These are phyloP conservation scores for Colletotrichum zoysiae DNA, from an alignment of 2,329 filamentous ascomycete species.

Conservation along the genomic window DNA sequence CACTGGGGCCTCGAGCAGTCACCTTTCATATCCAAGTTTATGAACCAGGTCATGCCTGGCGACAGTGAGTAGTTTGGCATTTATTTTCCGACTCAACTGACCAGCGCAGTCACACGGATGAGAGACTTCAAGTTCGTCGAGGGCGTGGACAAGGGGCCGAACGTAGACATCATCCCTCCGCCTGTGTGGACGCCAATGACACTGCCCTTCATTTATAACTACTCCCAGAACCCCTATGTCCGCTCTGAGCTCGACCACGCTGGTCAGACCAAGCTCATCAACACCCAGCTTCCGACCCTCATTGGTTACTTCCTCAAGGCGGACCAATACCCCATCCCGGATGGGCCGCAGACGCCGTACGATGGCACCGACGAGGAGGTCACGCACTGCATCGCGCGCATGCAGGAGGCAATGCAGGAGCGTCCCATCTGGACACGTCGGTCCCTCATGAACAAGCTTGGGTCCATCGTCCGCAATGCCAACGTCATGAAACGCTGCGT, in stretches of 20 bases:
- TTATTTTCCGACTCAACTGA: conserved; percentile 58
- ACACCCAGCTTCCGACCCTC: conserved; percentile 70
- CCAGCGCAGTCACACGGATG: conserved; percentile 53
- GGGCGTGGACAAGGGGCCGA: conserved; percentile 64
- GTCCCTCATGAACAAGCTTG: conserved; percentile 80
- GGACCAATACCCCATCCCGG: conserved; percentile 71
- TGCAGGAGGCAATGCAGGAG: conserved; percentile 75
- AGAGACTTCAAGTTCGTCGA: conserved; percentile 73
- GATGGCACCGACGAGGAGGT: conserved; percentile 71
- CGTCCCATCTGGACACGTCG: conserved; percentile 91
- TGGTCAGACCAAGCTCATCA: conserved; percentile 66
- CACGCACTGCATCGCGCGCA: conserved; percentile 71
- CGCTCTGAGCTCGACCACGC: conserved; percentile 70
- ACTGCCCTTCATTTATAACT: conserved; percentile 82
- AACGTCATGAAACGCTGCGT: conserved; percentile 79
- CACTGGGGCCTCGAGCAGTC: conserved; percentile 80
- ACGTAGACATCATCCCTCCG: conserved; percentile 82
- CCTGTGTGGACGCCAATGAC: conserved; percentile 81
- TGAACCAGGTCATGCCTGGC: conserved; percentile 77
- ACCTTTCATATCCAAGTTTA: conserved; percentile 77
- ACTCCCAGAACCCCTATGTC: conserved; percentile 87
- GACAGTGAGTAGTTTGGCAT: conserved; percentile 64
- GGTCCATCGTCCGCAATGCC: conserved; percentile 62
- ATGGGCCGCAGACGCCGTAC: conserved; percentile 71
- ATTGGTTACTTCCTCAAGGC: conserved; percentile 70